Conservation (phyloP, 2,329 filamentous ascomycete genomes). For the Neophaeococcomyces mojaviensis region DNA sequence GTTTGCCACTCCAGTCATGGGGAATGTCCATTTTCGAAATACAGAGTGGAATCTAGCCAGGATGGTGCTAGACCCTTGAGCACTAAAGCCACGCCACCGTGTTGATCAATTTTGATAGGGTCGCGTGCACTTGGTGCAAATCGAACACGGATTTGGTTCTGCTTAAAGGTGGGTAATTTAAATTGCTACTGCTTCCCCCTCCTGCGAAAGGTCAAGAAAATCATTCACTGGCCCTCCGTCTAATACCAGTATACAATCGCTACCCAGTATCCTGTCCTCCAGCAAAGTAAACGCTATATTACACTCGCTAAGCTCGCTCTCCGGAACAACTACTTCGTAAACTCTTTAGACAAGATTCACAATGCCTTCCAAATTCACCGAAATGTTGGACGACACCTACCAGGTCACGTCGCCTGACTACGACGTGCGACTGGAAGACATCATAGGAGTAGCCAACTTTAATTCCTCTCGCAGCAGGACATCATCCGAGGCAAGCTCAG, state of each 20-base stretch:
- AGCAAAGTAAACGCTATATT: no score
- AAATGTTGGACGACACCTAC: constrained; percentile 34
- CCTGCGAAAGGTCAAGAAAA: no score
- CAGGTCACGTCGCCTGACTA: constrained; percentile 30
- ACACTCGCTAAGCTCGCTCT: no score
- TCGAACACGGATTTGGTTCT: background rate
- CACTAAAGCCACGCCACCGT: background rate
- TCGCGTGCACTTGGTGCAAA: constrained; percentile 1
- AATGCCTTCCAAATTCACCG: constrained; percentile 37
- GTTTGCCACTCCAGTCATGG: background rate
- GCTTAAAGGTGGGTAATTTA: no score
- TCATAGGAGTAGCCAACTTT: constrained; percentile 33
- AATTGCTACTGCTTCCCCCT: no score
- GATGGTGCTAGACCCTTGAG: background rate
- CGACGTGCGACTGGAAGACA: constrained; percentile 37
- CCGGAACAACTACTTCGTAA: no score
- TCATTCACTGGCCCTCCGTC: no score
- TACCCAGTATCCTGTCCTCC: no score
- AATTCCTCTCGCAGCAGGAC: constrained; percentile 19
- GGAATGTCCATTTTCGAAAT: background rate
- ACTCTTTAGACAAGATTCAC: no score
- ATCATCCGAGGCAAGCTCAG: constrained; percentile 30
- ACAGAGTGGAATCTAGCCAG: background rate
- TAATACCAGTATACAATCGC: no score
- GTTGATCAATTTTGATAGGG: background rate